Evolutionary conservation across 164 flowering plant genomes (phyloP), one percentile per base, ranked within the genome.

Genomic region (Cinnamomum chago): DNA sequence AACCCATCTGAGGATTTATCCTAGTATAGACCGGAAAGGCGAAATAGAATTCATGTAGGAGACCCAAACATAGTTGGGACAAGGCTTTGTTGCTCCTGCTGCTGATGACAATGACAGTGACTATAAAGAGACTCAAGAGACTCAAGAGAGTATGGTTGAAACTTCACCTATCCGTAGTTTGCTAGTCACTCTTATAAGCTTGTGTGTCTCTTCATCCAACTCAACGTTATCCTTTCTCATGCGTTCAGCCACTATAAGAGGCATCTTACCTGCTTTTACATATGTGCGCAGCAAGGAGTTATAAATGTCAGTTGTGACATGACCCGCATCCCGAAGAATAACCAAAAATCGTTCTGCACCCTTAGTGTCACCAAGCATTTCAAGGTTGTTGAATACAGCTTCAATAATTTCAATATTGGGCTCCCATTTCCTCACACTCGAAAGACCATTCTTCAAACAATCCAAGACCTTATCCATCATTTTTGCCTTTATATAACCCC

Each of bases 221-320:
- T 79, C 65, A 52, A 95, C 88, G 10, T 84, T 83, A 75, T 93
- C 99, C 75, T 85, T 87, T 76, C 81, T 76, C 98, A 95, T 93
- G 62, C 99, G 80, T 81, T 95, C 99, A 6, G 83, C 88, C 70
- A 93, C 84, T 72, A 90, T 81, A 20, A 89, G 89, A 4, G 99
- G 97, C 97, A 90, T 90, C 77, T 84, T 86, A 65, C 93, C 97
- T 23, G 93, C 97, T 72, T 84, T 90, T 23, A 76, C 88, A 85
- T 92, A 93, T 17, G 93, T 87, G 72, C 85, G 80, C 22, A 93
- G 81, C 70, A 93, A 83, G 18, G 79, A 82, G 71, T 95, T 95
- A 72, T 95, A 95, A 17, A 90, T 78, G 70, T 84, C 85, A 10
- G 96, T 92, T 67, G 78, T 87, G 73, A 89, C 79, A 79, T 88